Evolutionary conservation across 805 yeast genomes (phyloP), one percentile per base, ranked within the genome.

Genomic region (Candida tallmaniae): DNA sequence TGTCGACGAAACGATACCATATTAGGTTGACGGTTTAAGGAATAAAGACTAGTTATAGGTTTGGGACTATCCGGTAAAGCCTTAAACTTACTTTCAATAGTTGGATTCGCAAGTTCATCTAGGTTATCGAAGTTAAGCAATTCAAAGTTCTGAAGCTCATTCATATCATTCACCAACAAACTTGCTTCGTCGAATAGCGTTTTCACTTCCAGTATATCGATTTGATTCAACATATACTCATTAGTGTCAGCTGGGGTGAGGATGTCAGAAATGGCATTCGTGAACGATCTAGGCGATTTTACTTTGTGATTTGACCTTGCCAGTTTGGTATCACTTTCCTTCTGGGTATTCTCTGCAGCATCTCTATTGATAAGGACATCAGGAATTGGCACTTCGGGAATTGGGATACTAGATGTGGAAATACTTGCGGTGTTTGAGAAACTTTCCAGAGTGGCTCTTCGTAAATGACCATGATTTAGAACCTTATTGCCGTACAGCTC

Each of bases 121-220:
- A 16, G 8, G 10, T 18, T 19, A 25, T n/a, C 20, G 15, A 19
- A 36, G 22, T 34, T 36, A 13, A 39, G 31, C 4, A 42, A 17
- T 17, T 36, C 41, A 32, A 47, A 29, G 5, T 44, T 21, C 15
- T 52, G 50, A 22, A 55, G 35, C 25, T 50, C 53, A 37, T 49
- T 51, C 37, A 62, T 54, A 36, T 61, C 68, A 35, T 47, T 54
- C 9, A 64, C 62, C 34, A 63, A 48, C 12, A 51, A 24, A 27
- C 51, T 49, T 13, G 68, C 70, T 36, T 62, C 67, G 35, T 58
- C 58, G 32, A 54, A 59, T 25, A 64, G 35, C 24, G 37, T 41
- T 24, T 43, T 41, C 27, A 43, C 28, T 17, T 43, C 44, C 18
- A 29, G 6, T 3, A 32, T 22, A 10, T 38, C 41, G 1, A 18